Evolutionary conservation across 768 basidiomycete genomes (phyloP).

Genomic region (Trametes coccinea): DNA sequence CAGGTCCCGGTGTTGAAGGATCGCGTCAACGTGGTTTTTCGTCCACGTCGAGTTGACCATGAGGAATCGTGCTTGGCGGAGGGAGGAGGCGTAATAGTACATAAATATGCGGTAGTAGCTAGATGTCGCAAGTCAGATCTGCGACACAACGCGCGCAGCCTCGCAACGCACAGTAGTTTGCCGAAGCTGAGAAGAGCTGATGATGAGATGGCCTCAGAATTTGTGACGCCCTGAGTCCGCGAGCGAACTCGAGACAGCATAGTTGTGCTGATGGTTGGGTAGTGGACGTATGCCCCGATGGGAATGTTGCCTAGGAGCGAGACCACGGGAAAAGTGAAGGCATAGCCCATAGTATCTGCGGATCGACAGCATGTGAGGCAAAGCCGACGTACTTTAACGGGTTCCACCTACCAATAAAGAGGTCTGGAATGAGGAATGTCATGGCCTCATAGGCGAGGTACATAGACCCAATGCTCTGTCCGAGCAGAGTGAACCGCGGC

Average conservation of each 20-base stretch:
- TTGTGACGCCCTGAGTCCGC: slow-evolving; percentile 62
- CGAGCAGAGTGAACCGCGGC: slow-evolving; percentile 88
- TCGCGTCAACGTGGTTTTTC: slow-evolving; percentile 73
- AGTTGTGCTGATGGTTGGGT: slow-evolving; percentile 92
- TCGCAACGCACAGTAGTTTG: slow-evolving; percentile 60
- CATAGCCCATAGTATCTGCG: slow-evolving; percentile 96
- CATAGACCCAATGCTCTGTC: slow-evolving; percentile 89
- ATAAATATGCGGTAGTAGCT: slow-evolving; percentile 92
- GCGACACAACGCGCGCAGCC: neutral
- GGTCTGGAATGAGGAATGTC: slow-evolving; percentile 75
- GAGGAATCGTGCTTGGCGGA: slow-evolving; percentile 70
- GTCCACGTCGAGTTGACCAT: slow-evolving; percentile 99
- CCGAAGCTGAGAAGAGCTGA: slow-evolving; percentile 53
- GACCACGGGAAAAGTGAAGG: slow-evolving; percentile 87
- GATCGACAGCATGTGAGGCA: neutral
- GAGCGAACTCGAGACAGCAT: slow-evolving; percentile 83
- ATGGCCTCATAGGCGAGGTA: slow-evolving; percentile 83
- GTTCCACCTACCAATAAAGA: slow-evolving; percentile 74
- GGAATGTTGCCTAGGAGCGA: slow-evolving; percentile 62
- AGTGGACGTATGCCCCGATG: slow-evolving; percentile 92
- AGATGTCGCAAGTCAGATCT: neutral
- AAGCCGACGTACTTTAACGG: neutral
- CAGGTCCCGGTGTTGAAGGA: slow-evolving; percentile 59
- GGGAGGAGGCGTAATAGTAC: slow-evolving; percentile 73
- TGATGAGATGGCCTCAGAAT: slow-evolving; percentile 54